phyloP scores from a whole-genome alignment of 2,329 filamentous ascomycete species.

The Zymoseptoria crescenta region DNA sequence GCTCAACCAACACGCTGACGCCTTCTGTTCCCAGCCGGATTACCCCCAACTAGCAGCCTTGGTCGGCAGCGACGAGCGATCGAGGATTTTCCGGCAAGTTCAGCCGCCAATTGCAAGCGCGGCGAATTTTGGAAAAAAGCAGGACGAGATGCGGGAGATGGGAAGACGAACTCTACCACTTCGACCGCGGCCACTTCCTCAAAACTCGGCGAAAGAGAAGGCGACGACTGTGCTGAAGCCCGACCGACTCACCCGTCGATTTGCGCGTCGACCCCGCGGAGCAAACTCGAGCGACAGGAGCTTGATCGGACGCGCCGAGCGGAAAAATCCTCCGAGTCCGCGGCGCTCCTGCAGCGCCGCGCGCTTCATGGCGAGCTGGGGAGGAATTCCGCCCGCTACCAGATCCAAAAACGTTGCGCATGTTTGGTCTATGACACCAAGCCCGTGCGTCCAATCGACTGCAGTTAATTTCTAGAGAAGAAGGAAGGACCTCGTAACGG shows the following conservation, averaged over 20 bases:
- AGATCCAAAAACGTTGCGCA: not conserved
- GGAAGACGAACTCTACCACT: not conserved
- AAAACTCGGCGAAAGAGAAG: not conserved
- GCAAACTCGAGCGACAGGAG: not conserved
- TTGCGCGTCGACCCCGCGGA: not conserved
- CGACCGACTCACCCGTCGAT: not conserved
- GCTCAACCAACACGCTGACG: too few species aligned
- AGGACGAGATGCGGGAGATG: not conserved
- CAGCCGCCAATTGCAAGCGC: not conserved
- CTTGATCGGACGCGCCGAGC: not conserved
- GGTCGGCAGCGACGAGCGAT: conserved; percentile 4
- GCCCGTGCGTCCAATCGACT: not conserved
- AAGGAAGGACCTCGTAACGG: not conserved
- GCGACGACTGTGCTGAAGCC: not conserved
- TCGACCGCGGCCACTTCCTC: not conserved
- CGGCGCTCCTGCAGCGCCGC: not conserved
- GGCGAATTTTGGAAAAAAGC: not conserved
- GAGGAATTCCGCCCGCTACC: not conserved
- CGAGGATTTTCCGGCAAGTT: not conserved
- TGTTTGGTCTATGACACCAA: not conserved
- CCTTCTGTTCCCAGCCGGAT: too few species aligned
- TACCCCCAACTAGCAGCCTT: not conserved
- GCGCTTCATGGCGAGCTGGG: not conserved
- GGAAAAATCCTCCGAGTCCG: not conserved
- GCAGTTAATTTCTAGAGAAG: not conserved